Percentiles rank a stretch among this genome's conserved stretches.
phyloP scores from a whole-genome alignment of 1,139 yeast species.

The Diutina ranongensis region DNA sequence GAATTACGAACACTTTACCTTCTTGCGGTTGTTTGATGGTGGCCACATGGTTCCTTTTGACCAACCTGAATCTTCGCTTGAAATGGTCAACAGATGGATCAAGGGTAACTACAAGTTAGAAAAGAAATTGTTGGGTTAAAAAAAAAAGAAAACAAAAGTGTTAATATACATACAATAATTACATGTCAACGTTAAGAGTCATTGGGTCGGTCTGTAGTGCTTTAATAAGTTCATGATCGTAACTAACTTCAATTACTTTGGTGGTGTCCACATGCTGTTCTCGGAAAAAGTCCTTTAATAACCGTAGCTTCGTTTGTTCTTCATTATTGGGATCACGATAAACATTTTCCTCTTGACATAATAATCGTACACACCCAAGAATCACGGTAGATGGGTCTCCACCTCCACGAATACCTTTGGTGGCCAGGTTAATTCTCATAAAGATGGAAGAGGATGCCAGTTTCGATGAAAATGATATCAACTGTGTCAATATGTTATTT shows the following conservation, averaged over 20 bases:
- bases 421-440: background rate
- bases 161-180: too few relatives aligned
- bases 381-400: background rate
- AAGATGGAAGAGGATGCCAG: background rate
- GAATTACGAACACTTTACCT: slow-evolving; percentile 42
- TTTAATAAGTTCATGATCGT: too few relatives aligned
- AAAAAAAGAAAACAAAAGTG: too few relatives aligned
- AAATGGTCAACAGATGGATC: slow-evolving; percentile 37
- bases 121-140: background rate
- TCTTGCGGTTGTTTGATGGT: slow-evolving; percentile 51
- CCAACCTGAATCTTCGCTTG: slow-evolving; percentile 35
- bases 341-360: background rate
- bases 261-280: too few relatives aligned
- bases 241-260: too few relatives aligned
- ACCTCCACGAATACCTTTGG: background rate
- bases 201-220: too few relatives aligned
- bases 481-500: background rate
- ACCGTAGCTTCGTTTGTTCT: background rate
- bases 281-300: too few relatives aligned
- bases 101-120: slow-evolving; percentile 18
- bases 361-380: background rate
- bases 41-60: slow-evolving; percentile 69
- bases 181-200: too few relatives aligned
- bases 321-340: background rate
- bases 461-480: background rate